phyloP scores from a whole-genome alignment of 768 basidiomycete genomes.

The Cubamyces lactineus region DNA sequence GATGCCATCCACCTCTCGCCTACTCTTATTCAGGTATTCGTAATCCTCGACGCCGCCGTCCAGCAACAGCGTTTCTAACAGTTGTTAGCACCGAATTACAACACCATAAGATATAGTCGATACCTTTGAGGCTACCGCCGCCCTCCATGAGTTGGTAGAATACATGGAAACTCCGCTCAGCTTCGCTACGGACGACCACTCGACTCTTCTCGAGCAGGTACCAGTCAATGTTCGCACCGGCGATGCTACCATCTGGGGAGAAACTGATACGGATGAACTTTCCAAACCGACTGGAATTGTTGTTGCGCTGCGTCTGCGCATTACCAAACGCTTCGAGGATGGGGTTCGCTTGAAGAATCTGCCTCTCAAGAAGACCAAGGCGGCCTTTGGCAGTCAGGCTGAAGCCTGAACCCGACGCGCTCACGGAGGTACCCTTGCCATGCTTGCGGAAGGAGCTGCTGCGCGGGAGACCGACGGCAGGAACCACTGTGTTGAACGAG shows the following conservation, averaged over 20 bases:
- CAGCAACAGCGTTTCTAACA: slow-evolving; percentile 71
- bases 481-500: slow-evolving; percentile 57
- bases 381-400: slow-evolving; percentile 65
- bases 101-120: slow-evolving; percentile 21
- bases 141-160: slow-evolving; percentile 94
- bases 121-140: slow-evolving; percentile 71
- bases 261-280: slow-evolving; percentile 98
- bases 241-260: slow-evolving; percentile 89
- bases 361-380: slow-evolving; percentile 88
- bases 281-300: slow-evolving; percentile 98
- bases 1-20: slow-evolving; percentile 92
- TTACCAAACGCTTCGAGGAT: slow-evolving; percentile 98
- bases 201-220: slow-evolving; percentile 97
- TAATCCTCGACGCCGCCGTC: slow-evolving; percentile 78
- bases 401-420: slow-evolving; percentile 47
- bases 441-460: slow-evolving; percentile 58
- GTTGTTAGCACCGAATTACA: not conserved
- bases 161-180: slow-evolving; percentile 94
- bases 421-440: slow-evolving; percentile 47
- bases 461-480: slow-evolving; percentile 70
- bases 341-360: slow-evolving; percentile 97
- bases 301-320: slow-evolving; percentile 96
- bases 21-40: slow-evolving; percentile 88
- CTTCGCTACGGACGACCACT: slow-evolving; percentile 84
- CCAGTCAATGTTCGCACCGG: slow-evolving; percentile 99